Conservation (phyloP, 805 yeast genomes). For the Yamadazyma kitorensis region DNA sequence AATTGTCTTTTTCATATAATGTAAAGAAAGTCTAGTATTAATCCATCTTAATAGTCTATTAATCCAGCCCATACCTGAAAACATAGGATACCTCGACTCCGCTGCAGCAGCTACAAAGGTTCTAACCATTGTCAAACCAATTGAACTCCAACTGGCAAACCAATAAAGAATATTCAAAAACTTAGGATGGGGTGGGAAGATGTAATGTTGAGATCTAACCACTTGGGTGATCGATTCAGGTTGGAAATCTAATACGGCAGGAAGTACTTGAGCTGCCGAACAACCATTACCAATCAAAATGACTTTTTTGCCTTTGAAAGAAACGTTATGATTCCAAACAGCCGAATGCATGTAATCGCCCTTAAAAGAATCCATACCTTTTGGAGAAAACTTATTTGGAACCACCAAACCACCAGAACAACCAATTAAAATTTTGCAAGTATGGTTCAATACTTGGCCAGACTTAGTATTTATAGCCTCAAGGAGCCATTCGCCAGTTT, state of each 20-base stretch:
- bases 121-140: conserved; percentile 28
- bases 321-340: conserved; percentile 32
- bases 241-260: conserved; percentile 28
- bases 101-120: conserved; percentile 26
- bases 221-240: conserved; percentile 29
- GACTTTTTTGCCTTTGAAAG: conserved; percentile 32
- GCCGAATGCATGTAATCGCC: conserved; percentile 43
- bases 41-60: conserved; percentile 25
- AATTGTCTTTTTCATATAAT: conserved; percentile 25
- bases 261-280: conserved; percentile 40
- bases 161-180: conserved; percentile 19
- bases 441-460: conserved; percentile 32
- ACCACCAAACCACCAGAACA: conserved; percentile 38
- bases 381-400: conserved; percentile 27
- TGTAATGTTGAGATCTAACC: conserved; percentile 34
- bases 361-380: conserved; percentile 33
- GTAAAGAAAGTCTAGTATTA: conserved; percentile 17
- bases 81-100: conserved; percentile 36
- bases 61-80: conserved; percentile 25
- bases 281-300: conserved; percentile 43
- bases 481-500: conserved; percentile 26
- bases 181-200: conserved; percentile 37
- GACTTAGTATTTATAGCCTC: conserved; percentile 22
- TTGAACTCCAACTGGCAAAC: conserved; percentile 21
- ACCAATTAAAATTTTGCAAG: conserved; percentile 21